Evolutionary conservation across 345 rosid genomes (phyloP), one percentile per base, ranked within the genome.

Genomic region (Capsella bursapastoris): DNA sequence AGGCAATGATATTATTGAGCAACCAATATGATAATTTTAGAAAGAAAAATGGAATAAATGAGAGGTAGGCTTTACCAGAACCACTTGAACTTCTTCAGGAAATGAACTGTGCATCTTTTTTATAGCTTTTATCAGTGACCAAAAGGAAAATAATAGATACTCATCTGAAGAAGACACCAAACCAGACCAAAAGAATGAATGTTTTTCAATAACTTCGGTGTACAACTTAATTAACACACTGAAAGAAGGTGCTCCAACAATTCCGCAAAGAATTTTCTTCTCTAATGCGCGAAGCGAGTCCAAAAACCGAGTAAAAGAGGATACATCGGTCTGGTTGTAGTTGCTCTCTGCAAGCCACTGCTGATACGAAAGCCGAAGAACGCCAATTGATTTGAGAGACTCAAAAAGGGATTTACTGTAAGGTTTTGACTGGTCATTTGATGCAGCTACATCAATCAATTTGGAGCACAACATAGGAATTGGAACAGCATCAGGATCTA

Each of bases 321-420:
- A 53, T 79, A 85, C 80, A 67, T 73, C 78, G 2, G 37, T 18
- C 58, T 75, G 81, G 14, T 59, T 70, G 79, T 83, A 65, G 78
- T 61, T 80, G 56, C 74, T 79, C 77, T 94, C 96, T 64, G 82
- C 78, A 79, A 71, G 79, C 98, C 97, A 88, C 72, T 88, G 98
- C 57, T 72, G 86, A 84, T 78, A 78, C 72, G 89, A 82, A 73
- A 65, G 82, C 81, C 96, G 85, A 68, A 91, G 85, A 65, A 91
- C 69, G 14, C 83, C 84, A 57, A 88, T 73, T 61, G 82, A 83
- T 74, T 67, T 85, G 63, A 94, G 76, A 58, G 91, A 90, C 72
- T 89, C 84, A 59, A 22, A 66, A 13, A 93, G 87, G 25, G 56
- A 28, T 58, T 72, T 41, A 57, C 72, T 43, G 52, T 67, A 77